Evolutionary conservation across 768 basidiomycete species (phyloP).

Genomic region (Hericium rajendrae): DNA sequence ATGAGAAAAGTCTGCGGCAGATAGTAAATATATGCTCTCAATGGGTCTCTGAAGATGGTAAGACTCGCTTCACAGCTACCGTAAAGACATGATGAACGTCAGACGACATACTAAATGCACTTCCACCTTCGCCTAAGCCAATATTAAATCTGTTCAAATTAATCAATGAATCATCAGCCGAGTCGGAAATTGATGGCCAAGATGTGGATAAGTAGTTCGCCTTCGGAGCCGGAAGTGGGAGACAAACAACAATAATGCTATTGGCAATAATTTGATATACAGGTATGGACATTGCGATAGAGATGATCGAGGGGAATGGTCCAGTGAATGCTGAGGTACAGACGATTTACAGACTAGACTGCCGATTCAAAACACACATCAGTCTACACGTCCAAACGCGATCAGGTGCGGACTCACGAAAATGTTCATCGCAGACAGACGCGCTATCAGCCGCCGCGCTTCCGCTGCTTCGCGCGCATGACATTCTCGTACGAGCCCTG

Average conservation of each 20-base stretch:
- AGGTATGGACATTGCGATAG: neutral
- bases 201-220: too few relatives aligned
- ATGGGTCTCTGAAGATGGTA: too few relatives aligned
- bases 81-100: too few relatives aligned
- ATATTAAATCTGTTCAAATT: too few relatives aligned
- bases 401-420: neutral
- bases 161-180: too few relatives aligned
- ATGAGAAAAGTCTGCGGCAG: too few relatives aligned
- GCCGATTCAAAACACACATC: neutral
- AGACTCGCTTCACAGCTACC: too few relatives aligned
- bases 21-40: too few relatives aligned
- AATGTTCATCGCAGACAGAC: neutral
- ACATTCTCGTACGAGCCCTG: constrained; percentile 65
- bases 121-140: too few relatives aligned
- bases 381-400: too few relatives aligned
- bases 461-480: constrained; percentile 37
- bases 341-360: neutral
- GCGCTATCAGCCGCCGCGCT: neutral
- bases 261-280: neutral
- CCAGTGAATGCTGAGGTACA: neutral
- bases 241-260: neutral
- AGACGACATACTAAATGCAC: too few relatives aligned
- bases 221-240: neutral
- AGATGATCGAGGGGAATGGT: neutral
- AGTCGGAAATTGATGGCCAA: too few relatives aligned